Conservation (phyloP, 2,329 filamentous ascomycete genomes). For the Coleophoma eucalyptorum region DNA sequence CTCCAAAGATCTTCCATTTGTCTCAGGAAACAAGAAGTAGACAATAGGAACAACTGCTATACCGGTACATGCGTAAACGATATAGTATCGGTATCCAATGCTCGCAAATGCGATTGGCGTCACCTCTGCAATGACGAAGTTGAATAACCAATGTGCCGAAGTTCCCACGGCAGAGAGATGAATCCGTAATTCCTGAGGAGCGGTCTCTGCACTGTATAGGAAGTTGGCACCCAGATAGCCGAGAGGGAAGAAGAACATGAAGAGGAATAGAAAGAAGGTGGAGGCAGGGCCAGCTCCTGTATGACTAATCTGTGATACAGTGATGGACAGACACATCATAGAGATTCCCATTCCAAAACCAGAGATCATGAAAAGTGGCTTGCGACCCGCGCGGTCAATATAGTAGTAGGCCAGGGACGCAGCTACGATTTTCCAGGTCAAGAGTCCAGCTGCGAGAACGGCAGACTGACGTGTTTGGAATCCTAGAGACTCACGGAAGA, state of each 20-base stretch:
- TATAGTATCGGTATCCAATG: constrained; percentile 4
- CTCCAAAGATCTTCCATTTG: constrained; percentile 66
- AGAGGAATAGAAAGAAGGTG: not conserved
- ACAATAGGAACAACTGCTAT: constrained; percentile 26
- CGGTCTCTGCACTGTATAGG: constrained; percentile 4
- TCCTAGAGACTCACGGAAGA: constrained; percentile 21
- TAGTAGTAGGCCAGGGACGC: not conserved
- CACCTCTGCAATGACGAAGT: constrained; percentile 4
- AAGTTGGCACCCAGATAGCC: constrained; percentile 1
- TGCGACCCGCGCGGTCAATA: not conserved
- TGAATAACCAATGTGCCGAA: constrained; percentile 4
- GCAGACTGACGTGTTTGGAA: constrained; percentile 17
- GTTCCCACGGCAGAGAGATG: constrained; percentile 1
- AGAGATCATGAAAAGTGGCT: not conserved
- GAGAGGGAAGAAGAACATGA: constrained; percentile 2
- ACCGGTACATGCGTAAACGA: constrained; percentile 5
- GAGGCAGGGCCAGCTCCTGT: not conserved
- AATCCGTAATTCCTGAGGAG: constrained; percentile 1
- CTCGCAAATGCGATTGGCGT: constrained; percentile 5
- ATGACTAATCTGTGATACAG: not conserved
- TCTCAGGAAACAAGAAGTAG: constrained; percentile 73
- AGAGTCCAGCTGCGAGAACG: constrained; percentile 21
- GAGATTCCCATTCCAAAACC: not conserved
- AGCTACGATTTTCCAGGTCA: constrained; percentile 11
- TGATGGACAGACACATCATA: not conserved